A percentile compares a stretch with the other conserved stretches of the same genome.
Evolutionary conservation across 306 rosid species (phyloP).

Genomic region (Rubus idaeus): DNA sequence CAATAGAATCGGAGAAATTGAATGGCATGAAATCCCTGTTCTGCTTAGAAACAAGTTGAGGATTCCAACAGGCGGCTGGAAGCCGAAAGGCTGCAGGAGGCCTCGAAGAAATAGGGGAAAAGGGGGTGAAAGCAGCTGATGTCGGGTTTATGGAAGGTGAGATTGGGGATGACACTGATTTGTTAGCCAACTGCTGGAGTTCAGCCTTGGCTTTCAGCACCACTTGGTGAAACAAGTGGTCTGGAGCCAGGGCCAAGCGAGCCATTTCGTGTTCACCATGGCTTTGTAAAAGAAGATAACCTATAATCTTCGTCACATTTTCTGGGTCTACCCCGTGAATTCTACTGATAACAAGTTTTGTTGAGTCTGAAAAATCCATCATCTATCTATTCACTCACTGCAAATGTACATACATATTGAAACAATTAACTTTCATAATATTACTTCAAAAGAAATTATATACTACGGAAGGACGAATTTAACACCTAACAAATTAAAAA

Average conservation of each 20-base stretch:
- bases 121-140: slow-evolving; percentile 24
- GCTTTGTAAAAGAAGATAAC: slow-evolving; percentile 58
- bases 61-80: slow-evolving; percentile 44
- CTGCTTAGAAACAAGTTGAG: slow-evolving; percentile 29
- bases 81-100: slow-evolving; percentile 27
- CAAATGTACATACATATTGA: slow-evolving; percentile 19
- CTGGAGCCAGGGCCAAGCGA: slow-evolving; percentile 54
- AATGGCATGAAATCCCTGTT: slow-evolving; percentile 30
- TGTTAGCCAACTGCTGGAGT: slow-evolving; percentile 35
- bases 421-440: background rate
- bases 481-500: background rate
- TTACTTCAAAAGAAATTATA: background rate
- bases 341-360: slow-evolving; percentile 45
- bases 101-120: slow-evolving; percentile 28
- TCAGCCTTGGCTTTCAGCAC: slow-evolving; percentile 43
- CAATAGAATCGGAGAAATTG: slow-evolving; percentile 39
- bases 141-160: slow-evolving; percentile 28
- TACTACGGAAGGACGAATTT: background rate
- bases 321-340: slow-evolving; percentile 63
- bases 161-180: slow-evolving; percentile 29
- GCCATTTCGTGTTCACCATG: slow-evolving; percentile 50
- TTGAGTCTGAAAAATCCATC: slow-evolving; percentile 66
- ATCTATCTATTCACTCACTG: slow-evolving; percentile 41
- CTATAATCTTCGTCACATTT: slow-evolving; percentile 49
- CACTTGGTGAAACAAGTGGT: slow-evolving; percentile 41